Percentiles rank a stretch among this genome's conserved stretches.
These are phyloP conservation scores for Capillidium heterosporum DNA, from an alignment of 371 early-diverging fungal species.

Conservation along the genomic window DNA sequence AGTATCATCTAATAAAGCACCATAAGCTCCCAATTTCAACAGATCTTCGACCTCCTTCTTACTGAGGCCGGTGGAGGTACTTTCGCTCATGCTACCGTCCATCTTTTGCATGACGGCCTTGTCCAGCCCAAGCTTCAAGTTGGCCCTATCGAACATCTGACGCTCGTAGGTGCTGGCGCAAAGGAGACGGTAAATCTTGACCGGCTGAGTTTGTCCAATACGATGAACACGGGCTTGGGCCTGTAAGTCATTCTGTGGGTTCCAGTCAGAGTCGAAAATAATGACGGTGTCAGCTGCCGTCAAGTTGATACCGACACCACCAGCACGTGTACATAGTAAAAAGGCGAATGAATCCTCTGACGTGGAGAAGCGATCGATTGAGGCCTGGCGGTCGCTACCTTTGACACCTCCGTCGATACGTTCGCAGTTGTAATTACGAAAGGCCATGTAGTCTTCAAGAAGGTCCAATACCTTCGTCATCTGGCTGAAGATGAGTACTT, in stretches of 20 bases:
- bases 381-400: conserved; percentile 82
- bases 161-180: conserved; percentile 86
- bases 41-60: conserved; percentile 62
- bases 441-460: conserved; percentile 64
- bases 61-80: background rate
- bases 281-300: conserved; percentile 89
- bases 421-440: conserved; percentile 45
- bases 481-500: conserved; percentile 91
- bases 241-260: conserved; percentile 93
- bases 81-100: conserved; percentile 18
- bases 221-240: conserved; percentile 88
- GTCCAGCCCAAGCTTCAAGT: conserved; percentile 84
- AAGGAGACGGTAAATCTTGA: conserved; percentile 73
- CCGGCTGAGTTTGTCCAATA: conserved; percentile 89
- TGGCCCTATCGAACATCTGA: conserved; percentile 92
- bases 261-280: conserved; percentile 94
- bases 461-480: conserved; percentile 79
- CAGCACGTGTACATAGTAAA: conserved; percentile 71
- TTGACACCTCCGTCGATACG: conserved; percentile 81
- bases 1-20: conserved; percentile 74
- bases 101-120: conserved; percentile 71
- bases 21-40: conserved; percentile 24
- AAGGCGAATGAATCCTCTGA: conserved; percentile 63
- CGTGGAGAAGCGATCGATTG: conserved; percentile 84
- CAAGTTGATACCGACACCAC: conserved; percentile 91